Base-by-base conservation (phyloP, 371 early-diverging fungal genomes). In the Zychaea mexicana region DNA sequence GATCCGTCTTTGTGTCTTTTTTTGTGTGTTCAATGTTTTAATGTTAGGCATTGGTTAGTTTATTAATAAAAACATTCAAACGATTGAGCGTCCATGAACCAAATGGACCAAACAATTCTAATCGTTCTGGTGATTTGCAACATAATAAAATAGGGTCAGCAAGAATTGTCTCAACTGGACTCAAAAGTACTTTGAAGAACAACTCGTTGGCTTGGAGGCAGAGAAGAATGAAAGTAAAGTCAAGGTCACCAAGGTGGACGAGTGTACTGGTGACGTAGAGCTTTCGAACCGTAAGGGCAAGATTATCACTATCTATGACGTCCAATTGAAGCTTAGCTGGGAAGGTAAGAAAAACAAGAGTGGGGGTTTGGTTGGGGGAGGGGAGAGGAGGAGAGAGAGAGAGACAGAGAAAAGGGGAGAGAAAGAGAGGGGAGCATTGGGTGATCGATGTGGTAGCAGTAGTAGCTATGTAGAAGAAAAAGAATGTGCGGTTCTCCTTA, bases 261-360 rank as follows among this genome's bases (percentile, higher is more conserved):
- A 83, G 9, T 82, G 89, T 42, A 74, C 73, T 17, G 94, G 94
- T 22, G 94, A 95, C 72, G 91, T 84, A 26, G 93, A 93, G 62
- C 78, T 96, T 64, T 92, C 92, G 78, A 91, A 92, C 70, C 85
- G 96, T 66, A 96, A 96, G 74, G 94, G 94, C 56, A 91, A 92
- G 73, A 80, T 96, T 24, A 88, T 94, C 56, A 87, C 92, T 46
- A 89, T 96, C 62, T 96, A 83, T 70, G 96, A 96, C 69, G 72
- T 96, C 19, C 75, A 76, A 21, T 59, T 81, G 55, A 78, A 86
- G 61, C 62, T 94, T 17, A 78, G 79, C 15, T 96, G 96, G 93
- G 81, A 85, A 70, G 88, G 88, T 90, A 65, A n/a, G 15, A 7
- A 17, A 42, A 17, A 42, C 13, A 42, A n/a, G 15, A 42, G 4